Conservation (phyloP, 768 basidiomycete species). For the Panaeolus papilionaceus region DNA sequence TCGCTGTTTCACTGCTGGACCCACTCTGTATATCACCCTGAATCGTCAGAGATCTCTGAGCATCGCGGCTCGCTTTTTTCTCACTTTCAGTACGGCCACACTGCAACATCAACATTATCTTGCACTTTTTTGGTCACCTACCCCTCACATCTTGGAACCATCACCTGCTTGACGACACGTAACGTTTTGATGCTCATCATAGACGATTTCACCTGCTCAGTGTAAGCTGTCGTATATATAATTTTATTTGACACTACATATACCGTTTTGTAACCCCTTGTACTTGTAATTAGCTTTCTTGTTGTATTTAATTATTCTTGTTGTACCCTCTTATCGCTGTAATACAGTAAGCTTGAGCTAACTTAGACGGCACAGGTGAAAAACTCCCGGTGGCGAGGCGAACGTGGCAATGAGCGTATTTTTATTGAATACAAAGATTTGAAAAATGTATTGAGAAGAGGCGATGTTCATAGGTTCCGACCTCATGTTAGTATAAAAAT, state of each 20-base stretch:
- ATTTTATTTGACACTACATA: constrained; percentile 9
- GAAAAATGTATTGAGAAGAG: no score
- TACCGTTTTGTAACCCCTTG: constrained; percentile 6
- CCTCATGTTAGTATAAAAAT: no score
- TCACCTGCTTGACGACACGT: neutral
- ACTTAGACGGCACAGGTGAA: neutral
- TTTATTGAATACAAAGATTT: neutral
- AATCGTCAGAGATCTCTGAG: neutral
- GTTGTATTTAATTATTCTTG: constrained; percentile 7
- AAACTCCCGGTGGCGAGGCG: neutral
- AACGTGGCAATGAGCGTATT: neutral
- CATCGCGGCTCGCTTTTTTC: neutral
- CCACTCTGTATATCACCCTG: neutral
- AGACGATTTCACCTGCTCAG: neutral
- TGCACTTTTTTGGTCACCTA: neutral
- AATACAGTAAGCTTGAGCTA: neutral
- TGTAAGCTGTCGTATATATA: constrained; percentile 1
- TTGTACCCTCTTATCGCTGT: neutral
- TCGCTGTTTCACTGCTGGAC: neutral
- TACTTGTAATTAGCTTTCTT: constrained; percentile 12
- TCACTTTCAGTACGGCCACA: constrained; percentile 17
- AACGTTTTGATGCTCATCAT: constrained; percentile 4
- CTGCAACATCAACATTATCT: neutral
- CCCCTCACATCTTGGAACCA: neutral
- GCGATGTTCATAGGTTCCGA: neutral